Evolutionary conservation across 2,329 filamentous ascomycete genomes (phyloP).

Genomic region (Zopfia rhizophila): DNA sequence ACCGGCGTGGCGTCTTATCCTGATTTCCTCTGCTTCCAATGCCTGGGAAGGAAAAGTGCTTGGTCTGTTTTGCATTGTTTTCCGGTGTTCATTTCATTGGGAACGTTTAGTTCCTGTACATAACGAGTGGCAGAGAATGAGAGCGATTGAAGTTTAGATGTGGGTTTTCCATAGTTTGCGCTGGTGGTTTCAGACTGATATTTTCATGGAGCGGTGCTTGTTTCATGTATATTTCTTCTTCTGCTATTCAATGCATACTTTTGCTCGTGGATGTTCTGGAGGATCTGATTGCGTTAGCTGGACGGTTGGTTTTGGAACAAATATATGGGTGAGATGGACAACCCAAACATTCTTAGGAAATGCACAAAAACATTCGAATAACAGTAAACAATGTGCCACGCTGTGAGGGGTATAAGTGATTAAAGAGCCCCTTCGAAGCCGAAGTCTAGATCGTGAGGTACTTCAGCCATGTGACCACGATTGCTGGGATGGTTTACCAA

Average conservation of each 20-base stretch:
- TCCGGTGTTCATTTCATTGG: slow-evolving; percentile 38
- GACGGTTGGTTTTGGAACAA: too few relatives aligned
- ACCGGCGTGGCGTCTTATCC: slow-evolving; percentile 32
- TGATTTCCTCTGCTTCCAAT: slow-evolving; percentile 22
- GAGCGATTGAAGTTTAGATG: slow-evolving; percentile 24
- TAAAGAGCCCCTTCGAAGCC: slow-evolving; percentile 27
- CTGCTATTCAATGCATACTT: too few relatives aligned
- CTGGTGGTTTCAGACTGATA: neutral
- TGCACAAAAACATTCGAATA: slow-evolving; percentile 35
- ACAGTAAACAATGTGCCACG: too few relatives aligned
- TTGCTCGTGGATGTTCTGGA: slow-evolving; percentile 5
- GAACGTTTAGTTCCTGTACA: slow-evolving; percentile 35
- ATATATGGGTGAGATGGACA: slow-evolving; percentile 6
- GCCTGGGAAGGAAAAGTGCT: slow-evolving; percentile 43
- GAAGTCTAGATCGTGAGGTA: slow-evolving; percentile 39
- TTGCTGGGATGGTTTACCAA: too few relatives aligned
- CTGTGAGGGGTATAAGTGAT: too few relatives aligned
- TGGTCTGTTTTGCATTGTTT: slow-evolving; percentile 44
- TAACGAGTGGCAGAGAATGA: slow-evolving; percentile 35
- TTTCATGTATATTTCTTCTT: too few relatives aligned
- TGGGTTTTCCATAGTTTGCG: slow-evolving; percentile 12
- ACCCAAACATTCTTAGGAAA: slow-evolving; percentile 23
- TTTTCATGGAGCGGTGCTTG: slow-evolving; percentile 4
- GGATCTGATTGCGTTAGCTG: slow-evolving; percentile 2
- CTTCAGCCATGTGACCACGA: slow-evolving; percentile 35